phyloP scores from a whole-genome alignment of 331 rosid genomes.

The Dryas integrifolia region DNA sequence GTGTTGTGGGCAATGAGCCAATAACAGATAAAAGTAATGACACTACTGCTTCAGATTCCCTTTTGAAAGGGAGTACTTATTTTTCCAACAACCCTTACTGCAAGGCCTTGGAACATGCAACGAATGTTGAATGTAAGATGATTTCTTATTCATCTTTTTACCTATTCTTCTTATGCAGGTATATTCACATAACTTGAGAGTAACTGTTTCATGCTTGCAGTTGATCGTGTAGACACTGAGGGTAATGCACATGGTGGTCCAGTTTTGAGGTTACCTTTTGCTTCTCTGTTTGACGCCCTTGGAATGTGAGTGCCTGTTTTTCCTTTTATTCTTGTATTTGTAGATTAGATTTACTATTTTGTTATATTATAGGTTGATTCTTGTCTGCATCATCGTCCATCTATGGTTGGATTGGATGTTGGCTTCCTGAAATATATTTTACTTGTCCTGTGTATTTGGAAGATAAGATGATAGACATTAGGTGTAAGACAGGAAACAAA shows the following conservation, averaged over 20 bases:
- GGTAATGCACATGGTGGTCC: conserved; percentile 64
- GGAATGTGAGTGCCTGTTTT: conserved; percentile 64
- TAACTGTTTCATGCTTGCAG: conserved; percentile 51
- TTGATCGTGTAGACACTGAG: conserved; percentile 79
- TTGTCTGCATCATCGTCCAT: not conserved
- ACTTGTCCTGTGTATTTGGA: not conserved
- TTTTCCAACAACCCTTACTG: conserved; percentile 86
- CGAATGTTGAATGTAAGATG: conserved; percentile 83
- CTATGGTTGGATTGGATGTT: not conserved
- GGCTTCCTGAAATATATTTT: not conserved
- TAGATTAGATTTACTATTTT: not conserved
- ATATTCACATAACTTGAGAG: not conserved
- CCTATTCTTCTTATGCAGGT: conserved; percentile 15
- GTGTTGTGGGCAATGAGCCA: conserved; percentile 46
- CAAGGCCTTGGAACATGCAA: conserved; percentile 77
- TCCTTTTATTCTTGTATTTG: not conserved
- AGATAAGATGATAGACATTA: not conserved
- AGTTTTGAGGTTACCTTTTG: conserved; percentile 84
- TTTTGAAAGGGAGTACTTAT: conserved; percentile 47
- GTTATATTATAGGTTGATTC: not conserved
- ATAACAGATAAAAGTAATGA: conserved; percentile 38
- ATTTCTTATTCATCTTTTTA: conserved; percentile 15
- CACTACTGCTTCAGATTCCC: conserved; percentile 49
- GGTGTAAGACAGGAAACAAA: not conserved
- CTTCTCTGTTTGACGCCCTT: conserved; percentile 82